Percentiles rank a stretch among this genome's conserved stretches.
phyloP scores from a whole-genome alignment of 345 rosid genomes.

The Rhizophora mangle region DNA sequence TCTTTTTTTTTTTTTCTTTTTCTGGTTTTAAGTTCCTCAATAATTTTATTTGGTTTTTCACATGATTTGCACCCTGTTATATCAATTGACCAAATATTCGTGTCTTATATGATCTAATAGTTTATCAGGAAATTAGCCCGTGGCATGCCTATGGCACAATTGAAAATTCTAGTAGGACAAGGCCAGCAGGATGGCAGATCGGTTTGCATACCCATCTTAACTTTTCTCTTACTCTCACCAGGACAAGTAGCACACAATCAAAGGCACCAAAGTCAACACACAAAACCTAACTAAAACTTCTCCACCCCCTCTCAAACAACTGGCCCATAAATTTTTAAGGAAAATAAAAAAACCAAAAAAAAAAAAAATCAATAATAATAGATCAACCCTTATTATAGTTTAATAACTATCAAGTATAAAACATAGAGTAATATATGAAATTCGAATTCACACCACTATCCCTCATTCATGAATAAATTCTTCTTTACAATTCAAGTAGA shows the following conservation, averaged over 20 bases:
- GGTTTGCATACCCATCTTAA: constrained; percentile 2
- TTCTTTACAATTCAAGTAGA: too few relatives aligned
- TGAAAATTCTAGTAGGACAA: neutral
- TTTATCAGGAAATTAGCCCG: too few relatives aligned
- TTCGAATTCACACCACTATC: too few relatives aligned
- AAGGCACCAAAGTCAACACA: constrained; percentile 42
- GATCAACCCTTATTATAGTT: neutral
- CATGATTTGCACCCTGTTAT: too few relatives aligned
- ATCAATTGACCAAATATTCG: too few relatives aligned
- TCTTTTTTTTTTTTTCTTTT: too few relatives aligned
- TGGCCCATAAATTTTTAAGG: neutral
- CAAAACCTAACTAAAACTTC: constrained; percentile 37
- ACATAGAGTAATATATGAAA: too few relatives aligned
- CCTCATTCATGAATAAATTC: too few relatives aligned
- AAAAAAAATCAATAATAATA: too few relatives aligned
- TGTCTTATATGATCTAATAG: too few relatives aligned
- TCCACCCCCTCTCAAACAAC: neutral
- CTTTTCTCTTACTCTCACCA: constrained; percentile 21
- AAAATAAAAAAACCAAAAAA: neutral
- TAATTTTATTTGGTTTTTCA: too few relatives aligned
- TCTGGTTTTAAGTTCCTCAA: too few relatives aligned
- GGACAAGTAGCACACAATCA: constrained; percentile 41
- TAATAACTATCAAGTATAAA: neutral
- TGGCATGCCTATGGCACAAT: neutral
- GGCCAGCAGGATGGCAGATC: constrained; percentile 26